Conservation (phyloP, 177 flowering plant genomes). For the Telopea speciosissima region DNA sequence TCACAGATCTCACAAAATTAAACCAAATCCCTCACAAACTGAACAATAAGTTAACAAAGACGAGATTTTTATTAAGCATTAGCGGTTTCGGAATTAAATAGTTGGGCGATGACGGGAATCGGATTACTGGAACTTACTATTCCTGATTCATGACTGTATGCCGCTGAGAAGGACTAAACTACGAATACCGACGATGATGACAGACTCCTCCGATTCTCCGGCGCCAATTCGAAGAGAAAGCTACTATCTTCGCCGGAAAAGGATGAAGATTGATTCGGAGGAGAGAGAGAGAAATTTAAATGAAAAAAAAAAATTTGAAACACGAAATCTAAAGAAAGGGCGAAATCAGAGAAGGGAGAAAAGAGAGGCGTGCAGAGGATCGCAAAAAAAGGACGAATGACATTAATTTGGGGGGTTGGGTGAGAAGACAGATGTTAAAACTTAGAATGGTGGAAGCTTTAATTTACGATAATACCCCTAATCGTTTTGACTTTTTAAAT, state of each 20-base stretch:
- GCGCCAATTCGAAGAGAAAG: conserved; percentile 1
- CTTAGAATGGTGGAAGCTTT: no score
- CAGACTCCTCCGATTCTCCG: conserved; percentile 7
- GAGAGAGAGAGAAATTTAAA: no score
- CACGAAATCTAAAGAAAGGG: conserved; percentile 3
- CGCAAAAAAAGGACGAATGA: neutral
- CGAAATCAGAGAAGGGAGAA: conserved; percentile 5
- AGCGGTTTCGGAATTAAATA: neutral
- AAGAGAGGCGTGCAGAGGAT: conserved; percentile 11
- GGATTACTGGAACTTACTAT: conserved; percentile 41
- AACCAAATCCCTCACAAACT: neutral
- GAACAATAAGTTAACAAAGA: neutral
- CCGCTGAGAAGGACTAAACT: neutral
- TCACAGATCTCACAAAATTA: neutral
- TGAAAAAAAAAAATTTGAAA: neutral
- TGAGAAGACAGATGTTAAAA: no score
- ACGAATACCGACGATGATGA: neutral
- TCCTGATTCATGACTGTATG: conserved; percentile 49
- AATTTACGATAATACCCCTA: no score
- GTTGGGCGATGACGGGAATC: neutral
- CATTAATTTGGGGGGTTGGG: neutral
- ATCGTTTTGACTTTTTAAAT: no score
- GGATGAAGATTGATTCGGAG: neutral
- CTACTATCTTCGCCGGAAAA: neutral
- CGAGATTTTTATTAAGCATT: neutral